A percentile compares a stretch with the other conserved stretches of the same genome.
phyloP scores from a whole-genome alignment of 306 rosid species.

The Begonia loranthoides region DNA sequence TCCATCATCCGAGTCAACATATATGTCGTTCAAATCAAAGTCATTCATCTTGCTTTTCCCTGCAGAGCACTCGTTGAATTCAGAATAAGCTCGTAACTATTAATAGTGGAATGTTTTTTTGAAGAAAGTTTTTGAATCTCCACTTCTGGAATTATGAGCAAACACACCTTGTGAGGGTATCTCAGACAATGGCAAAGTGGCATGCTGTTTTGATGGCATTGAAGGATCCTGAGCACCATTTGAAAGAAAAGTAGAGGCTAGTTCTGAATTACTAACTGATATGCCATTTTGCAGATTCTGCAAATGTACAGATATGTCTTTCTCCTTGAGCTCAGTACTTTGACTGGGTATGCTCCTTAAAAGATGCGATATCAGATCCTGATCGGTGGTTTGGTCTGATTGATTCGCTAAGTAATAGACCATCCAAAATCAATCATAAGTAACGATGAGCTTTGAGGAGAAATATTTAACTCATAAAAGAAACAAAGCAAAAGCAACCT shows the following conservation, averaged over 20 bases:
- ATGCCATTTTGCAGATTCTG: slow-evolving; percentile 45
- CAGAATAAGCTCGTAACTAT: slow-evolving; percentile 23
- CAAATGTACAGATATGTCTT: slow-evolving; percentile 36
- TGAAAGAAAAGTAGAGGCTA: slow-evolving; percentile 26
- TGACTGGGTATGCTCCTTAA: slow-evolving; percentile 47
- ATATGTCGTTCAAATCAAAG: slow-evolving; percentile 72
- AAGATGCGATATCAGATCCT: slow-evolving; percentile 66
- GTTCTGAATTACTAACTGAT: slow-evolving; percentile 17
- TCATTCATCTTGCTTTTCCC: slow-evolving; percentile 52
- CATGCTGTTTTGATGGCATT: slow-evolving; percentile 15
- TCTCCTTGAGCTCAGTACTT: slow-evolving; percentile 37
- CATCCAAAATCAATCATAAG: slow-evolving; percentile 15
- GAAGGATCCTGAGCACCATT: slow-evolving; percentile 18
- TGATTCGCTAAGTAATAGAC: slow-evolving; percentile 47
- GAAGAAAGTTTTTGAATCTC: slow-evolving; percentile 12
- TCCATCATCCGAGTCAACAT: slow-evolving; percentile 74
- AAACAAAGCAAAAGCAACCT: too few relatives aligned
- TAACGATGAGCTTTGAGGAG: too few relatives aligned
- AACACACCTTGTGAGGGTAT: slow-evolving; percentile 19
- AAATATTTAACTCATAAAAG: too few relatives aligned
- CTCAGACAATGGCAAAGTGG: slow-evolving; percentile 18
- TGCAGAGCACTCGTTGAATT: slow-evolving; percentile 39
- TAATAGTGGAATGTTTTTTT: slow-evolving; percentile 33
- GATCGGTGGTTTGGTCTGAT: slow-evolving; percentile 62
- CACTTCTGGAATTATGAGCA: slow-evolving; percentile 17